Percentiles rank a stretch among this genome's conserved stretches.
Evolutionary conservation across 2,329 filamentous ascomycete species (phyloP).

Genomic region (Xylariaceae sp.): DNA sequence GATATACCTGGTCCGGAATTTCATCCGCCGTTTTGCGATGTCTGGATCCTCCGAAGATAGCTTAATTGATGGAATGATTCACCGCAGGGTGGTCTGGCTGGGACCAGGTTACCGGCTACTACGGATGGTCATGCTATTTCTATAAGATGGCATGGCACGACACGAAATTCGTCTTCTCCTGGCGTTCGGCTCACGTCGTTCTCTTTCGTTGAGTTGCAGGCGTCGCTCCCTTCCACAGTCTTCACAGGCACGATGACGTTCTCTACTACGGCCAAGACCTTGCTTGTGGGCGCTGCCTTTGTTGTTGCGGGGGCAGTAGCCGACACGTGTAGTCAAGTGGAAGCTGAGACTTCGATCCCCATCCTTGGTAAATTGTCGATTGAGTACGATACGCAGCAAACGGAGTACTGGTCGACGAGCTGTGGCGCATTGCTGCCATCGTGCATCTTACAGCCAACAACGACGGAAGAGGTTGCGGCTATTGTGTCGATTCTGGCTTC

Average conservation of each 20-base stretch:
- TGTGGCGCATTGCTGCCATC: constrained; percentile 43
- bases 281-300: constrained; percentile 18
- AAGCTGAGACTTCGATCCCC: constrained; percentile 30
- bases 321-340: constrained; percentile 39
- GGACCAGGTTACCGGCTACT: too few relatives aligned
- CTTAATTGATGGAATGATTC: too few relatives aligned
- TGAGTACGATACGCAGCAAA: constrained; percentile 37
- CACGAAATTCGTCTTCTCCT: too few relatives aligned
- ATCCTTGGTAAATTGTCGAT: constrained; percentile 32
- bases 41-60: too few relatives aligned
- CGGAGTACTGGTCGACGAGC: constrained; percentile 45
- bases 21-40: too few relatives aligned
- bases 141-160: too few relatives aligned
- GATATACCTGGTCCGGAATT: too few relatives aligned
- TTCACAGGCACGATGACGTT: constrained; percentile 14
- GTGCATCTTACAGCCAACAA: constrained; percentile 48
- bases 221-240: too few relatives aligned
- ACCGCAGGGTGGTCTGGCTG: too few relatives aligned
- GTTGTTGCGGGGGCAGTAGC: constrained; percentile 9
- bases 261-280: constrained; percentile 13
- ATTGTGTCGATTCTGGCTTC: constrained; percentile 49
- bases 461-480: constrained; percentile 48
- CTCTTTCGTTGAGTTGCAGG: not conserved
- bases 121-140: too few relatives aligned
- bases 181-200: too few relatives aligned